Percentiles rank a stretch among this genome's conserved stretches.
These are phyloP conservation scores for Boletellus ananiceps DNA, from an alignment of 768 basidiomycete species.

Conservation along the genomic window DNA sequence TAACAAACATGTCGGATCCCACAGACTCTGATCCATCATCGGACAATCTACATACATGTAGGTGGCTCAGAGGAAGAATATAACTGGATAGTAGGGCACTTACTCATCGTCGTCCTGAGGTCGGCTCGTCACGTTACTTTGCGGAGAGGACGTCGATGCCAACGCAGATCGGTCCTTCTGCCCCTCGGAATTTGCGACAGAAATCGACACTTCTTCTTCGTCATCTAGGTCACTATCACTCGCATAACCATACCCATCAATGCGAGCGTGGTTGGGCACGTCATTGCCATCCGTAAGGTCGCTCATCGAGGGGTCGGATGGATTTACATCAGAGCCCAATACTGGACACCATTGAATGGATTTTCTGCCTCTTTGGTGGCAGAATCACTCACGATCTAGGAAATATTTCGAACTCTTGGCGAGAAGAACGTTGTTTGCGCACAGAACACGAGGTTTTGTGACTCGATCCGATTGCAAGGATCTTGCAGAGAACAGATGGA, in stretches of 20 bases:
- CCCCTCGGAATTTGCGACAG: background rate
- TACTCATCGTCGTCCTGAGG: conserved; percentile 10
- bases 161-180: background rate
- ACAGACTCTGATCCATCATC: conserved; percentile 11
- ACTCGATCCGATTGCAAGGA: conserved; percentile 6
- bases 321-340: conserved; percentile 8
- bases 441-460: conserved; percentile 21
- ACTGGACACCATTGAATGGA: background rate
- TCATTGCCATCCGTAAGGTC: conserved; percentile 11
- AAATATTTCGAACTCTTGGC: conserved; percentile 26
- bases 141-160: background rate
- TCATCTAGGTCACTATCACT: conserved; percentile 35
- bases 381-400: conserved; percentile 14
- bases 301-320: conserved; percentile 6
- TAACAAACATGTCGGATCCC: conserved; percentile 19
- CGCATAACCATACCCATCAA: conserved; percentile 27
- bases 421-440: conserved; percentile 27
- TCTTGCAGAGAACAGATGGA: conserved; percentile 26
- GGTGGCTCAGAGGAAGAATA: background rate
- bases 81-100: background rate
- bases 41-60: conserved; percentile 12
- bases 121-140: background rate
- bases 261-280: conserved; percentile 1
- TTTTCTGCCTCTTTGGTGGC: background rate
- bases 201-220: conserved; percentile 12